phyloP scores from a whole-genome alignment of 1,284 basidiomycete genomes.

The Cutaneotrichosporon dermatis region DNA sequence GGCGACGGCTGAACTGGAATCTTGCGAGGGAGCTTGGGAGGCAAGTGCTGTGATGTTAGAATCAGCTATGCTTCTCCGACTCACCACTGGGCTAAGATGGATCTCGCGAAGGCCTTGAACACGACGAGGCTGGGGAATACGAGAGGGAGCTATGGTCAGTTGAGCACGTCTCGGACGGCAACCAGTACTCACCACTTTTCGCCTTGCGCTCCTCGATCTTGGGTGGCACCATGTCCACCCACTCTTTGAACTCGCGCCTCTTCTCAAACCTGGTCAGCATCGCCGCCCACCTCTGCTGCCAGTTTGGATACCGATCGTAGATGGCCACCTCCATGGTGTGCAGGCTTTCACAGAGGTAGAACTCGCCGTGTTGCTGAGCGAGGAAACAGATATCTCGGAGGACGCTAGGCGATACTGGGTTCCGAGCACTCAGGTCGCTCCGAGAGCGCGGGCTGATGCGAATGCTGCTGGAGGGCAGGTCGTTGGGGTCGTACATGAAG shows the following conservation, averaged over 20 bases:
- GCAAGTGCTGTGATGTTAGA: background rate
- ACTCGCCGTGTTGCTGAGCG: conserved; percentile 28
- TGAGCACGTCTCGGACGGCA: too few species aligned
- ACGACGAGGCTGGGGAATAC: background rate
- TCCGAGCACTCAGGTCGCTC: conserved; percentile 18
- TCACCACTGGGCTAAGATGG: conserved; percentile 6
- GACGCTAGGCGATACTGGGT: conserved; percentile 19
- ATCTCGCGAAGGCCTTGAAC: conserved; percentile 4
- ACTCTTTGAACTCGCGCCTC: conserved; percentile 27
- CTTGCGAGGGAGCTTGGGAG: background rate
- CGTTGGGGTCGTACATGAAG: conserved; percentile 21
- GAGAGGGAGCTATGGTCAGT: background rate
- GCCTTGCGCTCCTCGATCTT: background rate
- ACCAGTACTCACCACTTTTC: background rate
- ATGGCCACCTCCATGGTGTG: conserved; percentile 26
- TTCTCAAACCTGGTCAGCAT: conserved; percentile 35
- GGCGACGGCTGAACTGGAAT: background rate
- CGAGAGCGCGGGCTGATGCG: conserved; percentile 16
- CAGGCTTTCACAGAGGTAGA: conserved; percentile 33
- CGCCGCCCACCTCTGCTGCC: conserved; percentile 42
- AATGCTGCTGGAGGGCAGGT: conserved; percentile 15
- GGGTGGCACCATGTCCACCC: conserved; percentile 27
- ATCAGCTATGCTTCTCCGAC: background rate
- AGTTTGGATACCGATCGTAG: conserved; percentile 27
- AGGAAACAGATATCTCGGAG: conserved; percentile 44